These are phyloP conservation scores for Suaeda aralocaspica DNA, from an alignment of 148 eudicot genomes.

Conservation along the genomic window DNA sequence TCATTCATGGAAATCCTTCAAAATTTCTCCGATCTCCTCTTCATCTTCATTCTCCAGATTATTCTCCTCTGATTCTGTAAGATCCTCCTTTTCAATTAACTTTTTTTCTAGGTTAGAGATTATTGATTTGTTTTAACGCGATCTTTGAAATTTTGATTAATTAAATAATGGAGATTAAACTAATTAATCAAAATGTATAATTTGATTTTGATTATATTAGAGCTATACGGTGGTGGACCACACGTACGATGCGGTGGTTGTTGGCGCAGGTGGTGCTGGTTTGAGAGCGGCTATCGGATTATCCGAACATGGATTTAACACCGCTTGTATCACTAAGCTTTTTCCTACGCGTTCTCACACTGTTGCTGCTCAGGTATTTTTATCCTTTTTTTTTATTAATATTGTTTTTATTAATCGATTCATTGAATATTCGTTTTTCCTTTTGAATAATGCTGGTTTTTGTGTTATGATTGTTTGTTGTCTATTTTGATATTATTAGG, in stretches of 20 bases:
- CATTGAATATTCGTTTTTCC: neutral
- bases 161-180: neutral
- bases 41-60: slow-evolving; percentile 38
- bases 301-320: slow-evolving; percentile 94
- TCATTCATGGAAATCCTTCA: slow-evolving; percentile 15
- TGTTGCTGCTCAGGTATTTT: slow-evolving; percentile 86
- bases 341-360: slow-evolving; percentile 97
- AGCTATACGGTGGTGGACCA: slow-evolving; percentile 88
- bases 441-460: too few relatives aligned
- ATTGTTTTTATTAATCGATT: neutral
- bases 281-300: slow-evolving; percentile 95
- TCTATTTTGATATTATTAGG: too few relatives aligned
- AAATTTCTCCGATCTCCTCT: slow-evolving; percentile 35
- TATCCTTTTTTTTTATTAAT: neutral
- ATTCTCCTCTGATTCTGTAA: slow-evolving; percentile 64
- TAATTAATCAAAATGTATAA: neutral
- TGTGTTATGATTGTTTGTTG: too few relatives aligned
- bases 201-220: slow-evolving; percentile 3
- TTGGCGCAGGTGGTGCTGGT: slow-evolving; percentile 97
- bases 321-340: slow-evolving; percentile 98
- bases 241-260: slow-evolving; percentile 95
- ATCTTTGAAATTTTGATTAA: slow-evolving; percentile 5
- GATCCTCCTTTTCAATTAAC: neutral
- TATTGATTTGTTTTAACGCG: neutral
- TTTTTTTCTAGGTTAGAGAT: neutral